Percentiles rank a stretch among this genome's conserved stretches.
Conservation (phyloP, 768 basidiomycete genomes). For the Lentinula edodes region DNA sequence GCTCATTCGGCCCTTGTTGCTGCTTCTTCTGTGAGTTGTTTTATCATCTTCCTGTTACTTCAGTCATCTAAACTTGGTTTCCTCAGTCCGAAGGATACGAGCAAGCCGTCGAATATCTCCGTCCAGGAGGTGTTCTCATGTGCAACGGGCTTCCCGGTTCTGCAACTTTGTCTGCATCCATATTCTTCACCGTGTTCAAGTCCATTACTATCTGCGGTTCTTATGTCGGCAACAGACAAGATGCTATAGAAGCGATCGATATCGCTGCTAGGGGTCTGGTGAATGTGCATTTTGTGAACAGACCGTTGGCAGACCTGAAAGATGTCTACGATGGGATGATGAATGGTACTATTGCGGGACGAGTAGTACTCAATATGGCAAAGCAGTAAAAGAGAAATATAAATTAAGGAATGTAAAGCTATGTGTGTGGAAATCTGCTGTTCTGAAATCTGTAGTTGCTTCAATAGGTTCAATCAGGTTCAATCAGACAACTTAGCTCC, state of each 20-base stretch:
- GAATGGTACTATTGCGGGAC: slow-evolving; percentile 43
- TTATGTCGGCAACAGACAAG: slow-evolving; percentile 71
- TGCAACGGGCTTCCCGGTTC: slow-evolving; percentile 72
- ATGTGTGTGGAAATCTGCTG: neutral
- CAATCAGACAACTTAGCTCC: neutral
- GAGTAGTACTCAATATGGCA: slow-evolving; percentile 38
- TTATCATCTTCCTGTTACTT: neutral
- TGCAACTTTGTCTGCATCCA: slow-evolving; percentile 52
- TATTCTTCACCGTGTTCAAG: slow-evolving; percentile 70
- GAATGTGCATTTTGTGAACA: slow-evolving; percentile 47
- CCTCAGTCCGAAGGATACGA: slow-evolving; percentile 31
- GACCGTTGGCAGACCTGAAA: slow-evolving; percentile 45
- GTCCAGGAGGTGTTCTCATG: slow-evolving; percentile 68
- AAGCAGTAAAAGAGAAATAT: neutral
- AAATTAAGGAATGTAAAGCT: too few species aligned
- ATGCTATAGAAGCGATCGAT: slow-evolving; percentile 73
- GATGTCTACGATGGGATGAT: slow-evolving; percentile 36
- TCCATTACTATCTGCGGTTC: slow-evolving; percentile 53
- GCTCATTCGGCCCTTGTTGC: slow-evolving; percentile 68
- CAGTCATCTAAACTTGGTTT: neutral
- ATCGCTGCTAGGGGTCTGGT: slow-evolving; percentile 71
- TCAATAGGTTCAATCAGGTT: too few species aligned
- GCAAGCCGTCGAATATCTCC: slow-evolving; percentile 71
- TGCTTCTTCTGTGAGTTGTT: slow-evolving; percentile 37
- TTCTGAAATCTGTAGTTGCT: neutral